These are phyloP conservation scores for Botrytis galanthina DNA, from an alignment of 2,329 filamentous ascomycete species.

Conservation along the genomic window DNA sequence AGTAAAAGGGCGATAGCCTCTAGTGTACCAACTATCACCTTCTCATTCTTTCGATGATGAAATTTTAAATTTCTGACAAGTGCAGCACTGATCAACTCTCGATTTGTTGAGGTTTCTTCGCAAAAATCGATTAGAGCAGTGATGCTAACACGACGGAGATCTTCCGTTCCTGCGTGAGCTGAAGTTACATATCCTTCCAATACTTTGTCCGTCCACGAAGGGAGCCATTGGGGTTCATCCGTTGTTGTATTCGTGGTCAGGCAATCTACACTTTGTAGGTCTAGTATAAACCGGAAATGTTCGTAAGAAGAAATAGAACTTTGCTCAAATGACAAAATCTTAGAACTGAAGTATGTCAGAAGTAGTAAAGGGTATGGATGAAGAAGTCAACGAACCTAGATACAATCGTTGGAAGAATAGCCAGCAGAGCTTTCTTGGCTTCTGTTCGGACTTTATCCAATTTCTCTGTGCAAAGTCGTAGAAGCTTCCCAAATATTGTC, in stretches of 20 bases:
- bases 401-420: constrained; percentile 35
- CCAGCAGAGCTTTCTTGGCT: constrained; percentile 55
- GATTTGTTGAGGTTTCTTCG: constrained; percentile 28
- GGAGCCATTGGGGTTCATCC: constrained; percentile 5
- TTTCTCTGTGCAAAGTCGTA: constrained; percentile 81
- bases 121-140: constrained; percentile 60
- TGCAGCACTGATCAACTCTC: constrained; percentile 47
- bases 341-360: neutral
- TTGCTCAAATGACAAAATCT: neutral
- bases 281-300: constrained; percentile 31
- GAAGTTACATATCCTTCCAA: constrained; percentile 69
- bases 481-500: constrained; percentile 35
- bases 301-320: constrained; percentile 20
- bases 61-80: constrained; percentile 54
- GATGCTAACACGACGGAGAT: constrained; percentile 67
- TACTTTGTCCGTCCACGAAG: constrained; percentile 45
- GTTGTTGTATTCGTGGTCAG: constrained; percentile 24
- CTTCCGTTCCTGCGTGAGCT: constrained; percentile 74
- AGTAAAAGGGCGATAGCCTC: constrained; percentile 77
- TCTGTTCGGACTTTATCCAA: constrained; percentile 78
- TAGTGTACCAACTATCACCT: constrained; percentile 70
- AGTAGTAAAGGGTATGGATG: neutral
- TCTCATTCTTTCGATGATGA: constrained; percentile 55
- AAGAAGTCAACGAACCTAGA: neutral
- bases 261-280: constrained; percentile 21